Evolutionary conservation across 805 yeast genomes (phyloP).

Genomic region (Candida methanosorbosa): DNA sequence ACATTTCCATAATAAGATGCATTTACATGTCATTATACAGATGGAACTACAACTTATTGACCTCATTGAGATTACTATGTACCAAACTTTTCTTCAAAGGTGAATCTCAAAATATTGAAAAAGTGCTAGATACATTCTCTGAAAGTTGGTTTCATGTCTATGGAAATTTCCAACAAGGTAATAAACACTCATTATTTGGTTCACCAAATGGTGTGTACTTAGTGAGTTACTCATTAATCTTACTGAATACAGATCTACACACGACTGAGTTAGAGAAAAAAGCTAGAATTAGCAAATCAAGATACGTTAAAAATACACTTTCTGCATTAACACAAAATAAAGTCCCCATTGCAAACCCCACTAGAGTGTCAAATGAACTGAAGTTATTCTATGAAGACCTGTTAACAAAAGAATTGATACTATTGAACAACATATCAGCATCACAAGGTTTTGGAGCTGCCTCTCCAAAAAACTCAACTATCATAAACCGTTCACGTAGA

Average conservation of each 20-base stretch:
- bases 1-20: conserved; percentile 30
- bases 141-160: conserved; percentile 52
- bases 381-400: conserved; percentile 36
- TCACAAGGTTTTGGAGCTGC: not conserved
- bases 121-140: conserved; percentile 61
- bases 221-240: conserved; percentile 59
- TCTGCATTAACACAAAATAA: conserved; percentile 31
- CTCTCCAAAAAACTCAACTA: not conserved
- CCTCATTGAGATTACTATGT: conserved; percentile 53
- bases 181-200: conserved; percentile 25
- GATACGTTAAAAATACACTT: conserved; percentile 42
- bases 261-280: conserved; percentile 34
- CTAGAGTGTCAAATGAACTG: conserved; percentile 30
- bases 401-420: conserved; percentile 24
- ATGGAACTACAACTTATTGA: conserved; percentile 42
- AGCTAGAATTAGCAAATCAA: conserved; percentile 29
- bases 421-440: no score
- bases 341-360: conserved; percentile 8
- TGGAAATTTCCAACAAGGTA: conserved; percentile 24
- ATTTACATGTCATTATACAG: conserved; percentile 38
- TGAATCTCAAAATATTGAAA: conserved; percentile 75
- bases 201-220: conserved; percentile 57
- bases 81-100: conserved; percentile 65
- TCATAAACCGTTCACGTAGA: not conserved
- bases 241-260: conserved; percentile 73